Evolutionary conservation across 257 asterid species (phyloP).

Genomic region (Coffea canephora): DNA sequence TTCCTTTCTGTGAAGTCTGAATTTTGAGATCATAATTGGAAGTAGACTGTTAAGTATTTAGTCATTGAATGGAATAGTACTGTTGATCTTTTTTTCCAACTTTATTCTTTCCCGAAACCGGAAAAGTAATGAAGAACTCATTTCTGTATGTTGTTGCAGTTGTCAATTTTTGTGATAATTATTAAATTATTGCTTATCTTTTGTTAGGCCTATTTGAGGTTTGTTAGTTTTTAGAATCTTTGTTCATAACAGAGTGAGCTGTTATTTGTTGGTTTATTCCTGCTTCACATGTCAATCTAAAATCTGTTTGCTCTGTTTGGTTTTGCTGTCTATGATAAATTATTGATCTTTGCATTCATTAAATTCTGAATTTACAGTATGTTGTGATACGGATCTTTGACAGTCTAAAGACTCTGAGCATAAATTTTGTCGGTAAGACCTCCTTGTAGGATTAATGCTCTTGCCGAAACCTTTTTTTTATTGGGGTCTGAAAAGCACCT

Average conservation of each 20-base stretch:
- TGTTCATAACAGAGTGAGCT: too few species aligned
- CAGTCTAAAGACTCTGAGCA: not conserved
- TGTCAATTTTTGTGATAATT: too few species aligned
- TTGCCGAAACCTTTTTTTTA: not conserved
- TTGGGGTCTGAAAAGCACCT: too few species aligned
- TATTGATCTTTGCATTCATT: not conserved
- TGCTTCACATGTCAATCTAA: not conserved
- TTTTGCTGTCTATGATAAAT: not conserved
- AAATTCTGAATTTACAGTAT: not conserved
- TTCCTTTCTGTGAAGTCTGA: not conserved
- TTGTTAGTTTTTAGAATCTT: not conserved
- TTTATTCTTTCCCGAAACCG: not conserved
- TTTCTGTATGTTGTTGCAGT: not conserved
- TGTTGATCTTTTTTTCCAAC: not conserved
- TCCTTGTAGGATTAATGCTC: not conserved
- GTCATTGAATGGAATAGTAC: not conserved
- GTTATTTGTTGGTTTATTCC: not conserved
- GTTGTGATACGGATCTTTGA: not conserved
- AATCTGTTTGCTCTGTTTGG: not conserved
- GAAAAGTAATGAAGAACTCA: not conserved
- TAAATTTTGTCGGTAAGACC: not conserved
- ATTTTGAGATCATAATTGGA: not conserved
- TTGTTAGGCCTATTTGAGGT: not conserved
- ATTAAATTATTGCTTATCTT: not conserved
- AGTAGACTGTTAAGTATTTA: not conserved